These are phyloP conservation scores for Orychophragmus violaceus DNA, from an alignment of 345 rosid species.

Conservation along the genomic window DNA sequence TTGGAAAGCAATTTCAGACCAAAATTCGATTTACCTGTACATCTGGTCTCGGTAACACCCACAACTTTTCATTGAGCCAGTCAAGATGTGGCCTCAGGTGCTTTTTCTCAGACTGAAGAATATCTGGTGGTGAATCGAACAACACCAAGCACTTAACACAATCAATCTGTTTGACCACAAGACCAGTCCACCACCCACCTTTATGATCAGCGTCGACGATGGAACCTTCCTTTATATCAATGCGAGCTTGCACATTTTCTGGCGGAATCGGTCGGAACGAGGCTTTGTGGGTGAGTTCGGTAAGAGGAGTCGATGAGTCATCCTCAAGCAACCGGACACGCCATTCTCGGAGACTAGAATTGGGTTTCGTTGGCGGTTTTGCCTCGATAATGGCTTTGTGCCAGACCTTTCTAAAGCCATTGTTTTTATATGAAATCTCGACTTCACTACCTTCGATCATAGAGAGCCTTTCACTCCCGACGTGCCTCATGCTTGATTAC, in stretches of 20 bases:
- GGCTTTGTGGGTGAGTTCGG: constrained; percentile 4
- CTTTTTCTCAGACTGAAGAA: constrained; percentile 34
- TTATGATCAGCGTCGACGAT: constrained; percentile 36
- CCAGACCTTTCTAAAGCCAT: constrained; percentile 48
- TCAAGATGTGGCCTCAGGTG: constrained; percentile 45
- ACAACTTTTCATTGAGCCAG: constrained; percentile 38
- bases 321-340: neutral
- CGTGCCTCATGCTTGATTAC: neutral
- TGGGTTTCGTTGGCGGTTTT: constrained; percentile 23
- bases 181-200: constrained; percentile 50
- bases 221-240: constrained; percentile 26
- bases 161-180: constrained; percentile 37
- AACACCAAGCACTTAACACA: constrained; percentile 31
- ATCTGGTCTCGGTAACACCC: constrained; percentile 36
- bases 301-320: neutral
- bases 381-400: constrained; percentile 37
- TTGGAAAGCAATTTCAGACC: neutral
- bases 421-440: constrained; percentile 46
- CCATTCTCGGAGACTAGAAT: neutral
- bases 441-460: constrained; percentile 24
- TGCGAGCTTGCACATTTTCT: neutral
- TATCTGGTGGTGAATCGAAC: constrained; percentile 46
- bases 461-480: neutral
- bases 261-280: constrained; percentile 50
- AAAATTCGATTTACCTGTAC: neutral